These are phyloP conservation scores for Xylariaceae sp. DNA, from an alignment of 2,329 filamentous ascomycete genomes.

Conservation along the genomic window DNA sequence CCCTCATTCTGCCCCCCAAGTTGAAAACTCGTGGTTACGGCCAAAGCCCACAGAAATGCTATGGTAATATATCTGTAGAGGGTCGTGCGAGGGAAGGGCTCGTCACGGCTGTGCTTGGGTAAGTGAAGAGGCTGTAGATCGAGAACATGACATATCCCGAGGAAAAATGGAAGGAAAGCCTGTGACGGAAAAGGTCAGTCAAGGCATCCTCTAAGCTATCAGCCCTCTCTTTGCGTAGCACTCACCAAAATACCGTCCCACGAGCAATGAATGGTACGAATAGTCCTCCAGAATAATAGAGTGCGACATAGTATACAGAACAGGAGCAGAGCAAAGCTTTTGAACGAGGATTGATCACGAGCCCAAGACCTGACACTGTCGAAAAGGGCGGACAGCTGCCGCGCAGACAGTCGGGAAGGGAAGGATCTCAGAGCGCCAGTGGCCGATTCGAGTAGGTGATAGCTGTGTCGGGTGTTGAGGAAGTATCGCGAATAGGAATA, in stretches of 20 bases:
- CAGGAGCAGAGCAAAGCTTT: constrained; percentile 16
- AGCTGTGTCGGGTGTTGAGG: constrained; percentile 9
- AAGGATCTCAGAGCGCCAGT: not conserved
- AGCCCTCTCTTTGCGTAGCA: not conserved
- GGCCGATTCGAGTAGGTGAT: not conserved
- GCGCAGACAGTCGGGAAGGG: constrained; percentile 5
- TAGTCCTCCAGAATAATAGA: constrained; percentile 27
- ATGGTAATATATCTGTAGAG: constrained; percentile 17
- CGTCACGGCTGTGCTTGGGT: constrained; percentile 15
- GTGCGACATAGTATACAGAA: constrained; percentile 21
- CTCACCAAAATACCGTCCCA: constrained; percentile 31
- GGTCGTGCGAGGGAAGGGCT: constrained; percentile 6
- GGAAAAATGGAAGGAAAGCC: constrained; percentile 29
- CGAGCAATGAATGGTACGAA: constrained; percentile 30
- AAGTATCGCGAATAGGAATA: constrained; percentile 12
- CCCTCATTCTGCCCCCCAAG: constrained; percentile 22
- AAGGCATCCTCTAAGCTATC: too few species aligned
- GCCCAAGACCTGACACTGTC: constrained; percentile 10
- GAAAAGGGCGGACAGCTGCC: constrained; percentile 2
- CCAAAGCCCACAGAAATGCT: constrained; percentile 29
- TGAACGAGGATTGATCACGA: constrained; percentile 8
- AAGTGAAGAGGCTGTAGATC: constrained; percentile 16
- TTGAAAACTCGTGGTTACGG: constrained; percentile 22
- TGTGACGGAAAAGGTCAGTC: constrained; percentile 5
- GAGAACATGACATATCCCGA: constrained; percentile 19